Conservation (phyloP, 768 basidiomycete species). For the Calocybe gangraenosa region DNA sequence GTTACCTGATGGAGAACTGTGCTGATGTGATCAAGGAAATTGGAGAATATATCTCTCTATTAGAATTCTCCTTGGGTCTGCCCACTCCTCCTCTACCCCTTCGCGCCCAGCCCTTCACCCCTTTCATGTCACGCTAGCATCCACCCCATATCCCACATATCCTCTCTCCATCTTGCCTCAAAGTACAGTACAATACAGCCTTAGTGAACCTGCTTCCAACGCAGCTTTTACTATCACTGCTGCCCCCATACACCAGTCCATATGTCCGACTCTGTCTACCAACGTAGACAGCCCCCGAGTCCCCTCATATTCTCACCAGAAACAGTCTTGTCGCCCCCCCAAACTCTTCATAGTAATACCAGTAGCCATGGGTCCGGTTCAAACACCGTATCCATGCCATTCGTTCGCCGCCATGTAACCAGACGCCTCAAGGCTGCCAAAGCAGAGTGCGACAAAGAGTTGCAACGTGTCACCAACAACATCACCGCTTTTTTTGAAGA, state of each 20-base stretch:
- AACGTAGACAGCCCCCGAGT: slow-evolving; percentile 65
- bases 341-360: slow-evolving; percentile 34
- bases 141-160: slow-evolving; percentile 7
- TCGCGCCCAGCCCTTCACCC: slow-evolving; percentile 16
- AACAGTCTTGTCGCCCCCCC: slow-evolving; percentile 48
- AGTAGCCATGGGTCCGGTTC: slow-evolving; percentile 46
- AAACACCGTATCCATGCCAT: slow-evolving; percentile 87
- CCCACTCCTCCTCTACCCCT: slow-evolving; percentile 21
- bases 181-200: slow-evolving; percentile 3
- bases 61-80: slow-evolving; percentile 9
- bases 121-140: slow-evolving; percentile 28
- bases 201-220: slow-evolving; percentile 9
- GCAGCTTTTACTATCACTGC: slow-evolving; percentile 18
- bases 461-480: slow-evolving; percentile 88
- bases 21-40: slow-evolving; percentile 19
- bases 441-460: slow-evolving; percentile 94
- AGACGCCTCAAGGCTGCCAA: slow-evolving; percentile 92
- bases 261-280: slow-evolving; percentile 50
- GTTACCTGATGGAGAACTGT: slow-evolving; percentile 11
- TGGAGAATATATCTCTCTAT: slow-evolving; percentile 8
- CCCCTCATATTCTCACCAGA: slow-evolving; percentile 79
- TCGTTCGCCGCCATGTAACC: slow-evolving; percentile 89
- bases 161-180: slow-evolving; percentile 8
- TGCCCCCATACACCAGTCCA: slow-evolving; percentile 17
- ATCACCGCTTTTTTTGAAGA: slow-evolving; percentile 96